Percentiles rank a stretch among this genome's conserved stretches.
These are phyloP conservation scores for Fistulifera solaris DNA, from an alignment of 108 stramenopile species.

Conservation along the genomic window DNA sequence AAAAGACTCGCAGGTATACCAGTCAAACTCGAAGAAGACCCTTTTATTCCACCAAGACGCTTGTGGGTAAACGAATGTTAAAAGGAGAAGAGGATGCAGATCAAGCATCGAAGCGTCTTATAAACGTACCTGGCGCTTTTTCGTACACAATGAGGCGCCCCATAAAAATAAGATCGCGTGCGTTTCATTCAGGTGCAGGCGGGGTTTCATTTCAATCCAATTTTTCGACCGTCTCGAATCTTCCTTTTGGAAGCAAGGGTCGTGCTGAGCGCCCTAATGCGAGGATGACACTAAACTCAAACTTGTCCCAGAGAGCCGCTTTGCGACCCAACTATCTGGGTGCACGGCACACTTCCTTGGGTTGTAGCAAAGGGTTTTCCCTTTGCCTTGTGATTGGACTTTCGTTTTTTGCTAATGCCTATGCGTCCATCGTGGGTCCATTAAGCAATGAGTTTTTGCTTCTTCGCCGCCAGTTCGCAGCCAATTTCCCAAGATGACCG, in stretches of 20 bases:
- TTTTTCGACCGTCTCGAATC: neutral
- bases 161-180: neutral
- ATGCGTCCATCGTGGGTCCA: neutral
- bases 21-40: slow-evolving; percentile 48
- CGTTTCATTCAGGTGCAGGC: neutral
- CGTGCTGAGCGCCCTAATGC: neutral
- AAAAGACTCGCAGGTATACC: slow-evolving; percentile 33
- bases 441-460: no score
- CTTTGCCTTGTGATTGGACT: neutral
- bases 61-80: neutral
- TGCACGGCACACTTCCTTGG: neutral
- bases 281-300: no score
- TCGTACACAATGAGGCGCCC: neutral
- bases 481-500: neutral
- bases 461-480: no score
- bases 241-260: neutral
- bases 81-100: slow-evolving; percentile 2
- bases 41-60: slow-evolving; percentile 15
- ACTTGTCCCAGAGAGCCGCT: no score
- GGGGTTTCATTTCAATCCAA: neutral
- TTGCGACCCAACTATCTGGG: neutral
- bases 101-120: neutral
- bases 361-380: no score
- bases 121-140: neutral
- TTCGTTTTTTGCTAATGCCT: neutral